A percentile compares a stretch with the other conserved stretches of the same genome.
Evolutionary conservation across 1,284 basidiomycete genomes (phyloP).

Genomic region (Ceratobasidium sp.): DNA sequence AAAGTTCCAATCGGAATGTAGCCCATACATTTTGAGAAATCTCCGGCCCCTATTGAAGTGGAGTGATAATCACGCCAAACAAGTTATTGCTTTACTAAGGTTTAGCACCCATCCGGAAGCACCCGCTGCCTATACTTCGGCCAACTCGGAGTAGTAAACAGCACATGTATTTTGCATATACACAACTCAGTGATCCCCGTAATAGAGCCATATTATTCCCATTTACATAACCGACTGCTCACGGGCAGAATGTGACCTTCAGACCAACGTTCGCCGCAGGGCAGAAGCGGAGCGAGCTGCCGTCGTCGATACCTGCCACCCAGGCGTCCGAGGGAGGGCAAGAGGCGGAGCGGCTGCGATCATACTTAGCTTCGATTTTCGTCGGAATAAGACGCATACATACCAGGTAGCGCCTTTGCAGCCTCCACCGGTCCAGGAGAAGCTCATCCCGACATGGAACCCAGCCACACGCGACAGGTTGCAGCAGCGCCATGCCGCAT

Average conservation of each 20-base stretch:
- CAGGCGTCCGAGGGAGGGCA: constrained; percentile 25
- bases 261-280: constrained; percentile 8
- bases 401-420: constrained; percentile 25
- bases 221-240: too few species aligned
- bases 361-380: background rate
- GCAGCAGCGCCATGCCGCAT: constrained; percentile 20
- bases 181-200: too few species aligned
- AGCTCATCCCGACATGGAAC: constrained; percentile 25
- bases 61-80: too few species aligned
- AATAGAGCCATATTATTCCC: too few species aligned
- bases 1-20: too few species aligned
- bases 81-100: too few species aligned
- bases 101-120: too few species aligned
- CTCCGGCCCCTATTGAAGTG: too few species aligned
- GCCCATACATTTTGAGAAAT: too few species aligned
- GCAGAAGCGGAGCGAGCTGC: constrained; percentile 19
- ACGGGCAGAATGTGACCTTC: constrained; percentile 19
- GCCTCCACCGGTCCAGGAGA: constrained; percentile 29
- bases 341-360: background rate
- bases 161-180: too few species aligned
- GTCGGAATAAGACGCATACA: background rate
- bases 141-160: too few species aligned
- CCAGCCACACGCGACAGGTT: constrained; percentile 17
- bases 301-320: constrained; percentile 21
- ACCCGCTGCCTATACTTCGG: too few species aligned